A percentile compares a stretch with the other conserved stretches of the same genome.
Conservation (phyloP, 2,329 filamentous ascomycete species). For the Chaetomiaceae sp. region DNA sequence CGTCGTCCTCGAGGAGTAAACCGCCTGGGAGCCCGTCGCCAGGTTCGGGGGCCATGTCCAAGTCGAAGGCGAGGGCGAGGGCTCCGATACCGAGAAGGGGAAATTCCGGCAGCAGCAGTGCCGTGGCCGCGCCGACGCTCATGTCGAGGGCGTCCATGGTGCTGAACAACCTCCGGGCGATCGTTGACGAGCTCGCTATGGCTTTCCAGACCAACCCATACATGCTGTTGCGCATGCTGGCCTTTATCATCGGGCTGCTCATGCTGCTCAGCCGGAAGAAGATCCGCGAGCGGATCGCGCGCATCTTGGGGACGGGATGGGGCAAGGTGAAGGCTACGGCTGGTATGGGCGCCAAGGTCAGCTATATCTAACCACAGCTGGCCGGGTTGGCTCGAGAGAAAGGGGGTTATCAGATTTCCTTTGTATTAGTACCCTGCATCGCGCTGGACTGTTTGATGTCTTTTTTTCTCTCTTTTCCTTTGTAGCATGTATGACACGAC, state of each 20-base stretch:
- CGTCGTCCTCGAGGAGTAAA: neutral
- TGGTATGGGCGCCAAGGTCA: constrained; percentile 96
- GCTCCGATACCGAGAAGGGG: constrained; percentile 1
- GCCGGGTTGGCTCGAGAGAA: neutral
- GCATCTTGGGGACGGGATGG: constrained; percentile 67
- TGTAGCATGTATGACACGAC: constrained; percentile 14
- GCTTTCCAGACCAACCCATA: constrained; percentile 54
- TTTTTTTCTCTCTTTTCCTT: neutral
- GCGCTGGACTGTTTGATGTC: neutral
- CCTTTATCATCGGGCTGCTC: constrained; percentile 75
- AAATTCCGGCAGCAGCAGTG: constrained; percentile 22
- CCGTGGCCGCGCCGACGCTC: constrained; percentile 33
- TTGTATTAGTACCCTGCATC: constrained; percentile 12
- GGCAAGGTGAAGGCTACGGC: constrained; percentile 77
- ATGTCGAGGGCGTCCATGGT: constrained; percentile 48
- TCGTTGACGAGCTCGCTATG: constrained; percentile 47
- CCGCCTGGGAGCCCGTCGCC: neutral
- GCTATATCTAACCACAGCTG: constrained; percentile 64
- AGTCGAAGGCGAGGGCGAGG: neutral
- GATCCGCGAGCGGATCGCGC: constrained; percentile 67
- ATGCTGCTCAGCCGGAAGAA: constrained; percentile 70
- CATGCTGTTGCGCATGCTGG: constrained; percentile 57
- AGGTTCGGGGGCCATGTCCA: neutral
- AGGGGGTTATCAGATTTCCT: constrained; percentile 3
- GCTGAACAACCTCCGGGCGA: constrained; percentile 45